phyloP scores from a whole-genome alignment of 495 filamentous ascomycete species.

The Penicillium dipodomyicola region DNA sequence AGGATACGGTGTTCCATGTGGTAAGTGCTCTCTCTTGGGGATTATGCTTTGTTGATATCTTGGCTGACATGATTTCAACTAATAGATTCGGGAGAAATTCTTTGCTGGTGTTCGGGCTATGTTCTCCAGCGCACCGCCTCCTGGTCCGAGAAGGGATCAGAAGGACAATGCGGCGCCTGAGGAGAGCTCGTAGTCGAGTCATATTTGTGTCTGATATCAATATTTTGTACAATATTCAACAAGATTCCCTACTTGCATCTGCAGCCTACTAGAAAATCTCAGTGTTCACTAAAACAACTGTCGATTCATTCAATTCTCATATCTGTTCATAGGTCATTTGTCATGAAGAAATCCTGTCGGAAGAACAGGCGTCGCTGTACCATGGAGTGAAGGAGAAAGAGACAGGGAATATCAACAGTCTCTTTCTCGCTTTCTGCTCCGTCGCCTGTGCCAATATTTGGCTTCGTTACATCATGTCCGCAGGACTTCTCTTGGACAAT shows the following conservation, averaged over 20 bases:
- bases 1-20: constrained; percentile 60
- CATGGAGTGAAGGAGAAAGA: constrained; percentile 12
- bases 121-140: constrained; percentile 39
- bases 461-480: constrained; percentile 43
- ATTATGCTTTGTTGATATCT: neutral
- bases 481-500: constrained; percentile 29
- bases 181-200: neutral
- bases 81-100: constrained; percentile 40
- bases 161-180: constrained; percentile 4
- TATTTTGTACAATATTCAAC: constrained; percentile 8
- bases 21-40: constrained; percentile 25
- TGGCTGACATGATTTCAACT: neutral
- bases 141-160: constrained; percentile 29
- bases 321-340: constrained; percentile 27
- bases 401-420: constrained; percentile 1
- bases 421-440: constrained; percentile 8
- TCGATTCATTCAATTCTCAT: constrained; percentile 31
- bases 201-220: neutral
- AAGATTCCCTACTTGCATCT: constrained; percentile 10
- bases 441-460: constrained; percentile 28
- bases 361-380: constrained; percentile 23
- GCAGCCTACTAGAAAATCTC: neutral
- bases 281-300: neutral
- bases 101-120: constrained; percentile 35
- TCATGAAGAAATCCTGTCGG: constrained; percentile 25